Conservation (phyloP, 805 yeast species). For the Starmerella bacillaris region DNA sequence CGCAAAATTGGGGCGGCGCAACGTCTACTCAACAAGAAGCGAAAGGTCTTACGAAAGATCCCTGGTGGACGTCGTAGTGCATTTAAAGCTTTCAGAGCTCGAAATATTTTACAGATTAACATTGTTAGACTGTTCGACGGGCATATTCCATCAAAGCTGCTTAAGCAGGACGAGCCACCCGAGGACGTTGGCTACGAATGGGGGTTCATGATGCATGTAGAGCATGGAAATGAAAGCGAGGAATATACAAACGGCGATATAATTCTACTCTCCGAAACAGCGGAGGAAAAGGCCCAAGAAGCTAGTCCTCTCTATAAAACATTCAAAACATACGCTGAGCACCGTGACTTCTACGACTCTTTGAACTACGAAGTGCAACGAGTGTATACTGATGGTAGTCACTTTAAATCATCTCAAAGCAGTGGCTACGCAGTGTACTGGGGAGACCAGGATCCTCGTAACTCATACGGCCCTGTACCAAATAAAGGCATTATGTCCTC, state of each 20-base stretch:
- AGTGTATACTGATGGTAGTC: slow-evolving; percentile 11
- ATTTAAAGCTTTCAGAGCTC: slow-evolving; percentile 1
- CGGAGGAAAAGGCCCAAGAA: too few species aligned
- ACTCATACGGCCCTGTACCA: slow-evolving; percentile 7
- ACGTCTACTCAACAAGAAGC: neutral
- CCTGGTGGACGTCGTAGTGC: neutral
- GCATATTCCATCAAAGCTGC: slow-evolving; percentile 2
- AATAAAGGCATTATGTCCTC: slow-evolving; percentile 4
- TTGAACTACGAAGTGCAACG: too few species aligned
- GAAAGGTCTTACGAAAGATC: neutral
- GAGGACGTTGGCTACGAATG: too few species aligned
- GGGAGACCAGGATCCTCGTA: slow-evolving; percentile 1
- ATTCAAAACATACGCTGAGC: too few species aligned
- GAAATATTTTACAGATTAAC: slow-evolving; percentile 6
- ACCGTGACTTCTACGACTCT: too few species aligned
- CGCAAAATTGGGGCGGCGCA: neutral
- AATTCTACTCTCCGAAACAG: neutral
- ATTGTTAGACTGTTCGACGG: slow-evolving; percentile 5
- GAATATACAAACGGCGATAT: slow-evolving; percentile 1
- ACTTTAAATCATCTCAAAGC: neutral
- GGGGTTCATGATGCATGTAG: too few species aligned
- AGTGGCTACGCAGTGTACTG: slow-evolving; percentile 9
- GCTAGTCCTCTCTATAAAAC: neutral
- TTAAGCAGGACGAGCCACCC: slow-evolving; percentile 2
- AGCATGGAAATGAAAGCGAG: neutral